phyloP scores from a whole-genome alignment of 2,329 filamentous ascomycete genomes.

The Colletotrichum cuscutae region DNA sequence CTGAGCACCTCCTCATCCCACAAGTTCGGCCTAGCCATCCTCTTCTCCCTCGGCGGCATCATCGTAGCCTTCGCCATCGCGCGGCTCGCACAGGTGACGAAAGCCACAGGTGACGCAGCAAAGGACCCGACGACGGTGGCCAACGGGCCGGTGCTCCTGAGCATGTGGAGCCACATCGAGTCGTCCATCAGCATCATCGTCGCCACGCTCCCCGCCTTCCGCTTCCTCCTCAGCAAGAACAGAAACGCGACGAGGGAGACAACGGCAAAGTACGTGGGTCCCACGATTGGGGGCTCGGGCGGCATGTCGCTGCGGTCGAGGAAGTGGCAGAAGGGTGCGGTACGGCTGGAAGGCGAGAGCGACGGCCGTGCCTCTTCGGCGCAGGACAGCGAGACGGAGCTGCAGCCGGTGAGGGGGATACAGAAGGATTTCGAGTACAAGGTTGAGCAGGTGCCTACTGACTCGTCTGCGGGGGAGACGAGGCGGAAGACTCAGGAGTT shows the following conservation, averaged over 20 bases:
- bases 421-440: slow-evolving; percentile 15
- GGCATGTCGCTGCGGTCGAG: slow-evolving; percentile 9
- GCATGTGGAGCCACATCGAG: slow-evolving; percentile 34
- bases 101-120: slow-evolving; percentile 25
- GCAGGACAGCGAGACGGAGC: slow-evolving; percentile 22
- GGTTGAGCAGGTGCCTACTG: slow-evolving; percentile 1
- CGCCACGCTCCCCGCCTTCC: slow-evolving; percentile 30
- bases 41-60: slow-evolving; percentile 29
- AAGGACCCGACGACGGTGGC: slow-evolving; percentile 27
- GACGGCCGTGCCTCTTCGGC: not conserved
- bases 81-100: slow-evolving; percentile 15
- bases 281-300: slow-evolving; percentile 6
- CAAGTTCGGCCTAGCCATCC: slow-evolving; percentile 27
- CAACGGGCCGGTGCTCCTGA: slow-evolving; percentile 30
- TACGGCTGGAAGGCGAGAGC: slow-evolving; percentile 5
- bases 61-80: slow-evolving; percentile 32
- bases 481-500: slow-evolving; percentile 3
- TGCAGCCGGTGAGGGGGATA: slow-evolving; percentile 11
- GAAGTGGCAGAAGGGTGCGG: slow-evolving; percentile 10
- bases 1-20: slow-evolving; percentile 13
- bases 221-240: slow-evolving; percentile 24
- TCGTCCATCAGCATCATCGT: slow-evolving; percentile 29
- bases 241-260: slow-evolving; percentile 12
- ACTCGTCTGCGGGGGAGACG: not conserved
- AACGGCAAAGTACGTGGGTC: not conserved